Evolutionary conservation across 345 rosid genomes (phyloP).

Genomic region (Cardiospermum halicacabum): DNA sequence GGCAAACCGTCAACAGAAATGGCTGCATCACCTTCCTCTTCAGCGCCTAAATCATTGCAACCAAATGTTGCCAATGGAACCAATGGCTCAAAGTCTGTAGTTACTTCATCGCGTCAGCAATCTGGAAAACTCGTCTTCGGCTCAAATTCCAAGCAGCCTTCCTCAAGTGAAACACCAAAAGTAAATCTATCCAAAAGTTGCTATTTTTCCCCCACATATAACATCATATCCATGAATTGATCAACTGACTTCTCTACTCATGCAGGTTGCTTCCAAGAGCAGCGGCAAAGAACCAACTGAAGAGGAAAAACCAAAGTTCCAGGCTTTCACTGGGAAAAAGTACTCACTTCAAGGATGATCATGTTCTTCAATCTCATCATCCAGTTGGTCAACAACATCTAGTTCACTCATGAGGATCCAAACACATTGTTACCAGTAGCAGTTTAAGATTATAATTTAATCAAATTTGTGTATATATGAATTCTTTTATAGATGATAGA

Average conservation of each 20-base stretch:
- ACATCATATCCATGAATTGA: neutral
- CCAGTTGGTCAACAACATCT: neutral
- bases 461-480: neutral
- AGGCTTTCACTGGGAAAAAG: constrained; percentile 65
- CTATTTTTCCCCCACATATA: neutral
- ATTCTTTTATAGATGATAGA: neutral
- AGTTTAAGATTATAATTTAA: neutral
- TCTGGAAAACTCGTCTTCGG: constrained; percentile 57
- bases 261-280: constrained; percentile 30
- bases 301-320: constrained; percentile 41
- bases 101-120: constrained; percentile 19
- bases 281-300: constrained; percentile 26
- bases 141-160: constrained; percentile 28
- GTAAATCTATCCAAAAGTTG: constrained; percentile 22
- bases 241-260: constrained; percentile 10
- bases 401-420: neutral
- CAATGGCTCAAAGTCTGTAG: constrained; percentile 25
- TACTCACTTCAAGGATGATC: constrained; percentile 28
- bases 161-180: constrained; percentile 22
- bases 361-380: neutral
- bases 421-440: neutral
- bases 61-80: constrained; percentile 15
- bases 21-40: constrained; percentile 15
- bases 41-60: constrained; percentile 14
- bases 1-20: constrained; percentile 35